phyloP scores from a whole-genome alignment of 768 basidiomycete genomes.

The Podaxis carcinomalis region DNA sequence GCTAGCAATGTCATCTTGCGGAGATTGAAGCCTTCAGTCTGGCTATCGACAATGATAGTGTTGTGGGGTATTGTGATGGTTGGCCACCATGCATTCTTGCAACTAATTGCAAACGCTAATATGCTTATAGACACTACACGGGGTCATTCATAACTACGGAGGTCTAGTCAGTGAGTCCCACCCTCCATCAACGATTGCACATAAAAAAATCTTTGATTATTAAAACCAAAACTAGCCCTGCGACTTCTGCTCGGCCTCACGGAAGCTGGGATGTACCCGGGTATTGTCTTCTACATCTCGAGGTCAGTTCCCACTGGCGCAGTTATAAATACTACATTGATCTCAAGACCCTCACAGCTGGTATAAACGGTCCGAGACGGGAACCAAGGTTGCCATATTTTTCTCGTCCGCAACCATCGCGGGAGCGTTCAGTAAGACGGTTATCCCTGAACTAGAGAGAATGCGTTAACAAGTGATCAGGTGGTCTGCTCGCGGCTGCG shows the following conservation, averaged over 20 bases:
- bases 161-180: conserved; percentile 49
- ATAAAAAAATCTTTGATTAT: neutral
- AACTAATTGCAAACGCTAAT: neutral
- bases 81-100: conserved; percentile 3
- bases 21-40: conserved; percentile 60
- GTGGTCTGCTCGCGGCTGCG: conserved; percentile 60
- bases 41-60: conserved; percentile 50
- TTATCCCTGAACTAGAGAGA: neutral
- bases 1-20: conserved; percentile 60
- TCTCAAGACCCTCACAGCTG: conserved; percentile 40
- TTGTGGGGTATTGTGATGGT: conserved; percentile 49
- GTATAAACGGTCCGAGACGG: conserved; percentile 78
- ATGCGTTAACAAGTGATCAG: conserved; percentile 22
- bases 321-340: neutral
- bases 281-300: conserved; percentile 59
- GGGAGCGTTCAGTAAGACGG: conserved; percentile 61
- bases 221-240: conserved; percentile 33
- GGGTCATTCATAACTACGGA: conserved; percentile 55
- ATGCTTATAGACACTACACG: conserved; percentile 53
- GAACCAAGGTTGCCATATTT: conserved; percentile 67
- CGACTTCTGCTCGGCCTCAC: conserved; percentile 60
- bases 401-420: conserved; percentile 78
- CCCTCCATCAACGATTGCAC: neutral
- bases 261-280: conserved; percentile 57
- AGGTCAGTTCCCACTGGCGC: conserved; percentile 31